These are phyloP conservation scores for Carallia brachiata DNA, from an alignment of 345 rosid species.

Conservation along the genomic window DNA sequence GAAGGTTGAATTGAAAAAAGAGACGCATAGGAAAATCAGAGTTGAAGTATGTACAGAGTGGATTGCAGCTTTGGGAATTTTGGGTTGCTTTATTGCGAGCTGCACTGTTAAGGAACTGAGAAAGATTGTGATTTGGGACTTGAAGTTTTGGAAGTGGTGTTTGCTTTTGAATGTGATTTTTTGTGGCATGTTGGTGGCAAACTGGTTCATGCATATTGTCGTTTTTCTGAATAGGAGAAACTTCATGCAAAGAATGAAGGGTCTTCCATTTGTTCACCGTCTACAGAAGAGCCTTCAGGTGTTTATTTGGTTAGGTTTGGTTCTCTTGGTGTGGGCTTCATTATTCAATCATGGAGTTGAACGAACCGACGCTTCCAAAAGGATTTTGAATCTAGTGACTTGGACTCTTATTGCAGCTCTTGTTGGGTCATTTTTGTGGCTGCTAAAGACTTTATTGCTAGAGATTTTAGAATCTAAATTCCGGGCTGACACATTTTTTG, in stretches of 20 bases:
- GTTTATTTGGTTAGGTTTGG: conserved; percentile 54
- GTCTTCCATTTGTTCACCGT: conserved; percentile 73
- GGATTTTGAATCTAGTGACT: conserved; percentile 41
- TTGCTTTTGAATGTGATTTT: conserved; percentile 53
- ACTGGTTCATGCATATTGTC: conserved; percentile 57
- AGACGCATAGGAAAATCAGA: conserved; percentile 32
- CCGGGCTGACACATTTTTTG: conserved; percentile 65
- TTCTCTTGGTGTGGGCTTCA: conserved; percentile 56
- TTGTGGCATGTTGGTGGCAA: conserved; percentile 58
- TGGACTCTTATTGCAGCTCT: conserved; percentile 55
- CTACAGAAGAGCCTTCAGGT: conserved; percentile 72
- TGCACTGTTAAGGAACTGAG: conserved; percentile 35
- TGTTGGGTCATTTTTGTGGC: conserved; percentile 51
- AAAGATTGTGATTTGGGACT: conserved; percentile 37
- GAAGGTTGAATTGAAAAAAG: conserved; percentile 43
- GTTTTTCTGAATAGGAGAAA: conserved; percentile 65
- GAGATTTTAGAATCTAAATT: conserved; percentile 67
- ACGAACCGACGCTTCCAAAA: conserved; percentile 33
- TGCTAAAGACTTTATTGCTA: conserved; percentile 57
- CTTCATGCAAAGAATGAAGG: conserved; percentile 59
- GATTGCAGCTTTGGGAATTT: conserved; percentile 26
- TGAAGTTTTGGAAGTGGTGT: conserved; percentile 29
- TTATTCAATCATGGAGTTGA: conserved; percentile 40
- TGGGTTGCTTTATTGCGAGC: conserved; percentile 46
- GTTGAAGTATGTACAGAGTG: conserved; percentile 44